Percentiles rank a stretch among this genome's conserved stretches.
phyloP scores from a whole-genome alignment of 345 rosid genomes.

The Pistacia atlantica region DNA sequence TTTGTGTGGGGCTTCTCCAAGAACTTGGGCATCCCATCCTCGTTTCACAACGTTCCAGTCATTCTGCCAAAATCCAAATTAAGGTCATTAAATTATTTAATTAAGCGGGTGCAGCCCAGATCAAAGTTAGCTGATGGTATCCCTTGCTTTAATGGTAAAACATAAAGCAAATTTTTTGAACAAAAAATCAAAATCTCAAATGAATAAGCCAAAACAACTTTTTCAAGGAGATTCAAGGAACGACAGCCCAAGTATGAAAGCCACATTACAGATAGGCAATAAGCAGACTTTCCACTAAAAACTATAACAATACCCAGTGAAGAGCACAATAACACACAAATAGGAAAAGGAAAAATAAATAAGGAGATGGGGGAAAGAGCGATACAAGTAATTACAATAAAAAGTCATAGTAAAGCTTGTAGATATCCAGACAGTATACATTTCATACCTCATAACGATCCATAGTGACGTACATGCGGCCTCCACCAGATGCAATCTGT shows the following conservation, averaged over 20 bases:
- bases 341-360: too few relatives aligned
- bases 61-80: slow-evolving; percentile 47
- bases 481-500: slow-evolving; percentile 95
- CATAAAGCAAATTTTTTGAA: background rate
- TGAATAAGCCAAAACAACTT: background rate
- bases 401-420: background rate
- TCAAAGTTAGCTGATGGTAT: background rate
- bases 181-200: background rate
- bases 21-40: slow-evolving; percentile 99
- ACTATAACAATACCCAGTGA: background rate
- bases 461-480: slow-evolving; percentile 97
- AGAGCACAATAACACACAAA: background rate
- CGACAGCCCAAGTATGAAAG: background rate
- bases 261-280: background rate
- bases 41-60: slow-evolving; percentile 94
- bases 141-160: background rate
- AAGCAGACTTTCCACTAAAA: background rate
- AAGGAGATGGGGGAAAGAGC: background rate
- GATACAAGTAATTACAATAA: background rate
- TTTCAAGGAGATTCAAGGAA: background rate
- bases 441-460: slow-evolving; percentile 86
- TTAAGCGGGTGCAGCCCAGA: background rate
- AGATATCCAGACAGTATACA: background rate
- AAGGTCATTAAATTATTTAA: slow-evolving; percentile 5
- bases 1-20: slow-evolving; percentile 95